These are phyloP conservation scores for Pichia thaimueangensis DNA, from an alignment of 805 yeast genomes.

Conservation along the genomic window DNA sequence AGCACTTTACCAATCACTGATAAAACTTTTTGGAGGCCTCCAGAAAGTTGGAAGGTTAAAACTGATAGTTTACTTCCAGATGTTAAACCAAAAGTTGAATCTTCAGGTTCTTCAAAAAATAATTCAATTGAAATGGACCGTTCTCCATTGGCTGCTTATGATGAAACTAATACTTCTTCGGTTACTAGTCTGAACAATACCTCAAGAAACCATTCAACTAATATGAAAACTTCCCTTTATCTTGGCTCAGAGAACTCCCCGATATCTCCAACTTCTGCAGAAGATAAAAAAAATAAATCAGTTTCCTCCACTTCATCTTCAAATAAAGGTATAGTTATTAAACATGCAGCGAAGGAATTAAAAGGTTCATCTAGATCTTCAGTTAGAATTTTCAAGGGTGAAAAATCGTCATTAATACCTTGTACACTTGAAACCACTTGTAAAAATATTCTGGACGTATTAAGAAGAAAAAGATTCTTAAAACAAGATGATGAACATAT, in stretches of 20 bases:
- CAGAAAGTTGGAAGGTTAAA: constrained; percentile 59
- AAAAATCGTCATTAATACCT: constrained; percentile 73
- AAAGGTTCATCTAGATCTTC: constrained; percentile 30
- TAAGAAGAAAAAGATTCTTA: constrained; percentile 73
- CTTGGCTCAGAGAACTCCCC: no score
- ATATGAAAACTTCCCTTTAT: no score
- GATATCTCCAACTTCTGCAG: no score
- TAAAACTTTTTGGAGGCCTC: constrained; percentile 42
- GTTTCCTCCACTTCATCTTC: no score
- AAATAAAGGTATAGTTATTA: no score
- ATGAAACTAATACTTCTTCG: no score
- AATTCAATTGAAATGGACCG: no score
- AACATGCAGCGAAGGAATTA: constrained; percentile 21
- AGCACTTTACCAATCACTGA: constrained; percentile 12
- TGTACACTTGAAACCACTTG: constrained; percentile 76
- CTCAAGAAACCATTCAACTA: no score
- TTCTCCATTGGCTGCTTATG: no score
- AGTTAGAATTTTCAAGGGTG: constrained; percentile 73
- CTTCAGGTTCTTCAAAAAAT: no score
- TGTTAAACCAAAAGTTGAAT: background rate
- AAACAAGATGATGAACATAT: constrained; percentile 68
- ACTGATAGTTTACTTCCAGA: constrained; percentile 14
- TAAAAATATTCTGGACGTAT: constrained; percentile 59
- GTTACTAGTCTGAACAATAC: no score
- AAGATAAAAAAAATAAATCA: no score